These are phyloP conservation scores for Vicia villosa DNA, from an alignment of 306 rosid genomes.

Conservation along the genomic window DNA sequence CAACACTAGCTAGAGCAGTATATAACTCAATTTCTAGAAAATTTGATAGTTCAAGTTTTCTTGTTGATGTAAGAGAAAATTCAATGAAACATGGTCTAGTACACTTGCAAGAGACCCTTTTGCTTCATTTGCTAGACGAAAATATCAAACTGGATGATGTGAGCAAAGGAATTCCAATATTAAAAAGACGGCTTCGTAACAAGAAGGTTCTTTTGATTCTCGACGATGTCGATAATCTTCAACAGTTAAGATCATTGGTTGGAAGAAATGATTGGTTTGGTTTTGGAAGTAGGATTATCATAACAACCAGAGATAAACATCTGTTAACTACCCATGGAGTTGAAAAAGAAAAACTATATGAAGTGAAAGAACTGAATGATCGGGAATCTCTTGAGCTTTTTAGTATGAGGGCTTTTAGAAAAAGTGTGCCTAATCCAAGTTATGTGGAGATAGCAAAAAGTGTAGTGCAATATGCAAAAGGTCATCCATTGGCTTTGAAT, in stretches of 20 bases:
- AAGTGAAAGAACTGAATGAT: constrained; percentile 31
- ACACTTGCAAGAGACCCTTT: constrained; percentile 30
- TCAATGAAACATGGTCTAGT: constrained; percentile 33
- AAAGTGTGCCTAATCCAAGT: constrained; percentile 7
- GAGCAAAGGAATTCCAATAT: constrained; percentile 34
- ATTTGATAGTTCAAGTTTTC: constrained; percentile 30
- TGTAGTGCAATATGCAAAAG: constrained; percentile 38
- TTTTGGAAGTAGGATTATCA: constrained; percentile 31
- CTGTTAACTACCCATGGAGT: constrained; percentile 22
- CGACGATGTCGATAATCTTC: constrained; percentile 22
- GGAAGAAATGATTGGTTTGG: constrained; percentile 39
- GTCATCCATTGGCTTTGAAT: constrained; percentile 40
- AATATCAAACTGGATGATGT: constrained; percentile 27
- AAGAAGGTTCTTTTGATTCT: constrained; percentile 39
- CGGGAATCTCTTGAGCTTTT: constrained; percentile 34
- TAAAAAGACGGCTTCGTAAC: constrained; percentile 1
- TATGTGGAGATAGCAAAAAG: constrained; percentile 23
- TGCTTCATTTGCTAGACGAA: constrained; percentile 28
- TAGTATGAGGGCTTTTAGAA: constrained; percentile 33
- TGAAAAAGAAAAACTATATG: constrained; percentile 1
- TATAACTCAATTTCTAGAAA: constrained; percentile 35
- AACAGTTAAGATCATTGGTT: constrained; percentile 8
- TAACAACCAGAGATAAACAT: constrained; percentile 39
- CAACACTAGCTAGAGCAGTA: constrained; percentile 33
- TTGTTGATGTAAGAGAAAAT: constrained; percentile 38